phyloP scores from a whole-genome alignment of 1,284 basidiomycete species.

The Naganishia albida region DNA sequence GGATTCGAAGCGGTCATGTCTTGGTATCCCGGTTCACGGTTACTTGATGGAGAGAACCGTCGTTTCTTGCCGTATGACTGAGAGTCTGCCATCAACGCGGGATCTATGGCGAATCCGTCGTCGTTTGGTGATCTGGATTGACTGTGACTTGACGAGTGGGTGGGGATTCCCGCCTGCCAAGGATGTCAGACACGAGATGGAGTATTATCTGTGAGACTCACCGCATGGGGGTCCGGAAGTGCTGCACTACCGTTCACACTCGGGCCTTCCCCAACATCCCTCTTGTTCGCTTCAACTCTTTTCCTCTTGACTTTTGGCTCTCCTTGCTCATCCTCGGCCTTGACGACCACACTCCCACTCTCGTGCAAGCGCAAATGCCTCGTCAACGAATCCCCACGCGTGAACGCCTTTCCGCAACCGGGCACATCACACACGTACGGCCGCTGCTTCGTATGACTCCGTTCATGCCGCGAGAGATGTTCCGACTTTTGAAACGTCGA shows the following conservation, averaged over 20 bases:
- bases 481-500: conserved; percentile 28
- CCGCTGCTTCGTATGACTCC: conserved; percentile 30
- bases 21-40: background rate
- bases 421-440: conserved; percentile 26
- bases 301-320: background rate
- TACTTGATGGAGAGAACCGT: background rate
- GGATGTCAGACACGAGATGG: too few species aligned
- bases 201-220: too few species aligned
- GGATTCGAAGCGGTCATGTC: background rate
- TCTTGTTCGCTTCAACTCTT: background rate
- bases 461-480: conserved; percentile 32
- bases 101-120: conserved; percentile 13
- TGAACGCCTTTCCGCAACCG: conserved; percentile 33
- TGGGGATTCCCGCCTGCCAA: background rate
- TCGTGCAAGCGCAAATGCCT: conserved; percentile 33
- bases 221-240: too few species aligned
- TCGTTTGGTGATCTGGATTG: conserved; percentile 20
- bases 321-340: background rate
- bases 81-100: background rate
- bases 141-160: background rate
- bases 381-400: conserved; percentile 27
- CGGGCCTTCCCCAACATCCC: background rate
- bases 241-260: too few species aligned
- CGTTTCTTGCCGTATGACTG: background rate
- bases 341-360: conserved; percentile 4